Percentiles rank a stretch among this genome's conserved stretches.
phyloP scores from a whole-genome alignment of 176 grass and related monocot genomes.

The Eragrostis nindensis region DNA sequence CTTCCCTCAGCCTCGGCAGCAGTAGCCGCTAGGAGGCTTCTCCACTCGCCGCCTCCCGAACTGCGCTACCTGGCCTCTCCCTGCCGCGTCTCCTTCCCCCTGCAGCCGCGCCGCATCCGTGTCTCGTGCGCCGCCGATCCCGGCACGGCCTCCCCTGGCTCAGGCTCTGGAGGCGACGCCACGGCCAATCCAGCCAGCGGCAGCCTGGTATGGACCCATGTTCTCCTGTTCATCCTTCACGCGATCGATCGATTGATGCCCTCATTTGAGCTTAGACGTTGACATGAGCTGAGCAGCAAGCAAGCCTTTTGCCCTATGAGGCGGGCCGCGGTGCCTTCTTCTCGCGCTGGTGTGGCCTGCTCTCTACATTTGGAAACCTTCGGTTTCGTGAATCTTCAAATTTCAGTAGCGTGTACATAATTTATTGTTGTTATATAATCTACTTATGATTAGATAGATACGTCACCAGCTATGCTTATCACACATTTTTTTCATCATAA shows the following conservation, averaged over 20 bases:
- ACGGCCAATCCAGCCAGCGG: constrained; percentile 30
- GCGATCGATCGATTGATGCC: background rate
- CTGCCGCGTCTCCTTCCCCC: constrained; percentile 19
- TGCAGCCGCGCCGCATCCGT: constrained; percentile 18
- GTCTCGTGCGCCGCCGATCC: constrained; percentile 24
- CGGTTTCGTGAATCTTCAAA: background rate
- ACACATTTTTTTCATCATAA: background rate
- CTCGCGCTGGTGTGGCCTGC: background rate
- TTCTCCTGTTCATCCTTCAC: background rate
- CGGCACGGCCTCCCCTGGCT: constrained; percentile 34
- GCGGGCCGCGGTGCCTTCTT: background rate
- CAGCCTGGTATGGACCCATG: constrained; percentile 19
- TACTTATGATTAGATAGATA: background rate
- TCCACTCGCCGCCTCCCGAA: background rate
- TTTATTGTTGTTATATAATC: background rate
- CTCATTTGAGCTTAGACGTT: background rate
- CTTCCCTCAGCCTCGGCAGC: constrained; percentile 3
- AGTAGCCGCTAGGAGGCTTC: background rate
- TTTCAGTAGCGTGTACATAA: background rate
- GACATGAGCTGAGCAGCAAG: background rate
- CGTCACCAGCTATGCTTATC: background rate
- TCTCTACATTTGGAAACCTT: background rate
- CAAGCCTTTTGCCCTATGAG: background rate
- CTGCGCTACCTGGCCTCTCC: background rate
- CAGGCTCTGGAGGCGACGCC: constrained; percentile 19